Evolutionary conservation across 2,329 filamentous ascomycete species (phyloP), one percentile per base, ranked within the genome.

Genomic region (Microdochium paspali): DNA sequence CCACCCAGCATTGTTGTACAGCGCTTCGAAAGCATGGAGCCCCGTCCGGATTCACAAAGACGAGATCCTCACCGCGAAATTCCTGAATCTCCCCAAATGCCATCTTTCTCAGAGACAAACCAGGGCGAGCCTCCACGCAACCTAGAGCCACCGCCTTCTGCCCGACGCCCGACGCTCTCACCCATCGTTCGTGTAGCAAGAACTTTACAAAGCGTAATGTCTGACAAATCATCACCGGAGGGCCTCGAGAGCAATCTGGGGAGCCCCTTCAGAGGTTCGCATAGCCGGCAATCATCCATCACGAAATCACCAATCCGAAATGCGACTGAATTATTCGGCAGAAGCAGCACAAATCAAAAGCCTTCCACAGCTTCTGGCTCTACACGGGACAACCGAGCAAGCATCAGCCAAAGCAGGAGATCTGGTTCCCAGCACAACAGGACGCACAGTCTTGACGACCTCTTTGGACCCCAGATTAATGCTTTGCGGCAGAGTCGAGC

Each of bases 171-270:
- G 24, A 66, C 65, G 5, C 63, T 82, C 0, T 80, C 77, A 4
- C 76, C 78, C 2, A 80, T 80, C 30, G 72, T 81, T n/a, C 69
- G 77, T 43, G 77, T 71, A 24, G 77, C 77, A 3, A 67, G 74
- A 44, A 76, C 71, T 25, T 61, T 82, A 13, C 77, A 80, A 55
- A 77, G 70, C 49, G 73, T 81, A 31, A 77, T 78, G 10, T 79
- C 77, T 0, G 77, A 80, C 51, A 74, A 75, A 7, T 75, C 77
- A 0, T 80, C 78, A 0, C 77, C 78, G 1, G 72, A 73, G 45
- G 67, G 61, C 6, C 67, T 66, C n/a, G 73, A 75, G 40, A 67
- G 68, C 28, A 70, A 72, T 10, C 62, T 81, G 2, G 69, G 76
- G 13, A 81, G 78, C 47, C 78, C 78, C 0, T 82, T 82, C 52